Conservation (phyloP, 192 early-diverging fungal genomes). For the Rhizoclosmatium sp. region DNA sequence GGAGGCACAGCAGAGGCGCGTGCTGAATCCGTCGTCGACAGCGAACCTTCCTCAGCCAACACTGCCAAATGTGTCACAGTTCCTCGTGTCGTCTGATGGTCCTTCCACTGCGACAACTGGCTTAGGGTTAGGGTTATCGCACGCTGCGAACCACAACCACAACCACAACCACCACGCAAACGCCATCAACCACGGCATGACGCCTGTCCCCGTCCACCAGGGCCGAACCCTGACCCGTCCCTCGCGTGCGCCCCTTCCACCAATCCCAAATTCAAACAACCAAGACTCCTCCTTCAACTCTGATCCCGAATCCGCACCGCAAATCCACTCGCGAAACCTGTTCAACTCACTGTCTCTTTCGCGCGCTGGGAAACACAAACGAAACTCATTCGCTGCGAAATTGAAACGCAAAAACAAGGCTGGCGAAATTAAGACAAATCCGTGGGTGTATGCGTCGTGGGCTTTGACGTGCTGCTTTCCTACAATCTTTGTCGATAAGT, state of each 20-base stretch:
- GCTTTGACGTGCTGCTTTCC: conserved; percentile 40
- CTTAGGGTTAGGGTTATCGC: not conserved
- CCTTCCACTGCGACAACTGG: not conserved
- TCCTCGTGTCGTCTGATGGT: not conserved
- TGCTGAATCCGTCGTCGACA: not conserved
- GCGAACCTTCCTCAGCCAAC: not conserved
- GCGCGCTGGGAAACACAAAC: not conserved
- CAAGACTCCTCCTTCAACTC: not conserved
- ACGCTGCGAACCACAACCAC: not conserved
- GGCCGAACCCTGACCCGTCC: conserved; percentile 24
- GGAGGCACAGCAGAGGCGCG: not conserved
- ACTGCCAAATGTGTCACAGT: conserved; percentile 9
- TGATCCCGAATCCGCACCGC: not conserved
- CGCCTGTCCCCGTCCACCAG: not conserved
- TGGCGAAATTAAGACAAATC: not conserved
- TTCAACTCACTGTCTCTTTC: conserved; percentile 18
- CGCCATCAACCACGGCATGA: conserved; percentile 23
- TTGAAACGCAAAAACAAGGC: not conserved
- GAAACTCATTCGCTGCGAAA: not conserved
- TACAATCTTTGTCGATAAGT: conserved; percentile 2
- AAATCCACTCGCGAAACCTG: not conserved
- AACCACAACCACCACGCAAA: not conserved
- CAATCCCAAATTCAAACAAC: not conserved
- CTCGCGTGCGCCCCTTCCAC: not conserved
- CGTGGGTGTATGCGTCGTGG: conserved; percentile 36